phyloP scores from a whole-genome alignment of 306 rosid species.

The Rosa lucieae region DNA sequence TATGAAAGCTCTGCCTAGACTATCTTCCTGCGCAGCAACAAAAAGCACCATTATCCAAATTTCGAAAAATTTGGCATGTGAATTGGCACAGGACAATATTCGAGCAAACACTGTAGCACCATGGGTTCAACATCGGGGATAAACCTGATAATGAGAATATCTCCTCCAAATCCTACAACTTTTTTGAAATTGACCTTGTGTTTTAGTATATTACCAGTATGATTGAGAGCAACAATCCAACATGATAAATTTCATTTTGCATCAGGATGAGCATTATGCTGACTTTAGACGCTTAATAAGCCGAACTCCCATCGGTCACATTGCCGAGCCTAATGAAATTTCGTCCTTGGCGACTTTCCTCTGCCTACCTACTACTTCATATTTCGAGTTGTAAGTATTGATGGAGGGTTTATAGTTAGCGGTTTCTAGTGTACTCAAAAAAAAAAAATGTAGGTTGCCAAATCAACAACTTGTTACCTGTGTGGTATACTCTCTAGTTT shows the following conservation, averaged over 20 bases:
- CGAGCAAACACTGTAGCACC: conserved; percentile 37
- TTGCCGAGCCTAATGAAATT: conserved; percentile 38
- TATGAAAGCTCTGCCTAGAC: conserved; percentile 32
- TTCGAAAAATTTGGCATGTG: conserved; percentile 55
- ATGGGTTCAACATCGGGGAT: too few relatives aligned
- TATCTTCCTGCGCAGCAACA: conserved; percentile 47
- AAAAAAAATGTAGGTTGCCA: neutral
- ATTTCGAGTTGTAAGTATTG: conserved; percentile 35
- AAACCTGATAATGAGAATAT: too few relatives aligned
- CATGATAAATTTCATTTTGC: neutral
- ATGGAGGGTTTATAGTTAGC: conserved; percentile 44
- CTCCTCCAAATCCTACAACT: too few relatives aligned
- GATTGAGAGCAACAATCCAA: neutral
- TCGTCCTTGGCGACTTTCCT: conserved; percentile 49
- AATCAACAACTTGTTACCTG: neutral
- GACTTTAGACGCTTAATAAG: neutral
- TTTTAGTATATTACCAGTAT: too few relatives aligned
- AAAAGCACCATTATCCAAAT: conserved; percentile 68
- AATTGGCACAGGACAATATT: conserved; percentile 68
- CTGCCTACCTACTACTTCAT: conserved; percentile 54
- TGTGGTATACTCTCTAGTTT: neutral
- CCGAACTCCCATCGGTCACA: neutral
- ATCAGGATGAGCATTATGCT: neutral
- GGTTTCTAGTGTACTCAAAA: neutral
- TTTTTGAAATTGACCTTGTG: neutral